Base-by-base conservation (phyloP, 306 rosid genomes). In the Betula pendula region DNA sequence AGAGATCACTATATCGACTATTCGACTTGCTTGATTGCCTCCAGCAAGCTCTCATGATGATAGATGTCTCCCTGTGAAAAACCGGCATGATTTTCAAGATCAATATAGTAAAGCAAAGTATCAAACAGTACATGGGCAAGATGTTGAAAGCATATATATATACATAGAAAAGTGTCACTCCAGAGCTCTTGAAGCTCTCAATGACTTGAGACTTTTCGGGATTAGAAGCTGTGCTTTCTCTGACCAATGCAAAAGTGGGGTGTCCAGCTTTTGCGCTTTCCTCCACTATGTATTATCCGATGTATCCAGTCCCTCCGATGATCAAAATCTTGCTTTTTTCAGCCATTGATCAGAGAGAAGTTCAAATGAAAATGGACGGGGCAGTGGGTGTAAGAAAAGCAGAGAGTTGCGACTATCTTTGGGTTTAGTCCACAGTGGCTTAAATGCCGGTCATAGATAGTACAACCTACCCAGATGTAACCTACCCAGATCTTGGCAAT, bases 1-100 rank as follows among this genome's bases (percentile, higher is more conserved):
- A 0, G 80, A 86, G 56, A 86, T 80, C 29, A 86, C 87, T 43
- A 79, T 80, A 79, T 86, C 89, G 45, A n/a, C n/a, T n/a, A n/a
- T n/a, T n/a, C n/a, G n/a, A 83, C 84, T 79, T 83, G 80, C 80
- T 83, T 83, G 25, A 83, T 19, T 69, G 89, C 84, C 74, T 78
- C 72, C 11, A 81, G 74, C 38, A 86, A 85, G 56, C 82, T 81
- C 50, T 24, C 76, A 60, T 78, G 77, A 76, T 81, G 84, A 68
- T 0, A n/a, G 20, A 86, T 35, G 74, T 81, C 87, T 48, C 84
- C 87, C 82, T 81, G 20, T 6, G 68, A 29, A 60, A 60, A 15
- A 29, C 5, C n/a, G 10, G 3, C 68, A 29, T 0, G 40, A 15
- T 51, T 51, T 60, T 60, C 4, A 60, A 1, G 68, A 5, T 29